Evolutionary conservation across 345 rosid genomes (phyloP), one percentile per base, ranked within the genome.

Genomic region (Eucalyptus regnans): DNA sequence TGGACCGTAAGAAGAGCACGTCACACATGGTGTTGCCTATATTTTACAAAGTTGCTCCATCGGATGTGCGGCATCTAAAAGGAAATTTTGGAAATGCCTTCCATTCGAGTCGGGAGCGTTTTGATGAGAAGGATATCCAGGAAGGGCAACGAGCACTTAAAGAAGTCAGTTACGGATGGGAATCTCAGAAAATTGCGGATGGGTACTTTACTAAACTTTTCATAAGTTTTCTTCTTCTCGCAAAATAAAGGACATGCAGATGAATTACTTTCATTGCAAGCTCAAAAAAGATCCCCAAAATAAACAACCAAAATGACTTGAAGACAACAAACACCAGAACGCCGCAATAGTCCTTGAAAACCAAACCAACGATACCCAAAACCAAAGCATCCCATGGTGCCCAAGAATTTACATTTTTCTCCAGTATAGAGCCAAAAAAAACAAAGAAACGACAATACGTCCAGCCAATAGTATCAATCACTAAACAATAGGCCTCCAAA

Each of bases 31-130:
- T 62, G 2, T 29, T 62, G 33, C 71, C 71, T 2, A 13, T 62
- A 3, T 62, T 62, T 62, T 62, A 62, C 17, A 6, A 3, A 12
- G 71, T 62, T 3, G 4, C 1, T 2, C 33, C 33, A 29, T 29
- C 33, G 0, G 33, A 29, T 13, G 71, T 62, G 71, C 9, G 71
- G 71, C 1, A 13, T 62, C 37, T 62, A 29, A 7, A 14, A 13
- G 71, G 71, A 29, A 13, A 2, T 29, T 62, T 62, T 62, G 71
- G 71, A 4, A 0, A 29, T 1, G 33, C 71, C 18, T 62, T 62
- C 18, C 4, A 3, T 62, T 62, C 17, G 1, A 3, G 9, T 7
- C 3, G 0, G 37, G 1, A 13, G 0, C 3, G 1, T 62, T 7
- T 13, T 62, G 17, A 62, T 29, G 37, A 62, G 9, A 13, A 29